phyloP scores from a whole-genome alignment of 1,139 yeast species.

The Blastobotrys proliferans region DNA sequence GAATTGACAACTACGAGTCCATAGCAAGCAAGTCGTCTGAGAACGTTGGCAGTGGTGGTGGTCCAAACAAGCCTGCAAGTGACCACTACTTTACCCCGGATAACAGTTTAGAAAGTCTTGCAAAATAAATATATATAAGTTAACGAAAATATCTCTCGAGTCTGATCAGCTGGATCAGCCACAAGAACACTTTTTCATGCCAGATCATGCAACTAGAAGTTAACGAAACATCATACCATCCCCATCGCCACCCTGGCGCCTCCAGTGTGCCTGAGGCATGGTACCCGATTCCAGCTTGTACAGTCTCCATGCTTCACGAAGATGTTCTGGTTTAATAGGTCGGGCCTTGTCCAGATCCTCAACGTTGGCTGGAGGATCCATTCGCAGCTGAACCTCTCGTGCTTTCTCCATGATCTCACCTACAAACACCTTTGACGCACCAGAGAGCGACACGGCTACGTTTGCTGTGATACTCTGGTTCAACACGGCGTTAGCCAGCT shows the following conservation, averaged over 20 bases:
- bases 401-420: constrained; percentile 88
- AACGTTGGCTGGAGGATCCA: constrained; percentile 29
- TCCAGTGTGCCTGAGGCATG: constrained; percentile 63
- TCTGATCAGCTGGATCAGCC: too few relatives aligned
- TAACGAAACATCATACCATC: constrained; percentile 65
- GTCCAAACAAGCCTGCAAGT: too few relatives aligned
- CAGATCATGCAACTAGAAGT: neutral
- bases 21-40: too few relatives aligned
- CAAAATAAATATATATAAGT: too few relatives aligned
- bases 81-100: too few relatives aligned
- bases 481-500: constrained; percentile 70
- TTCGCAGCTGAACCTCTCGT: constrained; percentile 47
- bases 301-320: constrained; percentile 84
- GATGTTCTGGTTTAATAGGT: constrained; percentile 78
- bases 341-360: constrained; percentile 40
- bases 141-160: too few relatives aligned
- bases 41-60: too few relatives aligned
- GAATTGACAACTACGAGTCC: too few relatives aligned
- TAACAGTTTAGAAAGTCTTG: too few relatives aligned
- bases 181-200: too few relatives aligned
- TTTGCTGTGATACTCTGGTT: constrained; percentile 84
- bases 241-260: constrained; percentile 66
- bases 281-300: constrained; percentile 62
- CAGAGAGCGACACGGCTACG: constrained; percentile 77
- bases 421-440: constrained; percentile 80